These are phyloP conservation scores for Bipolaris cookei DNA, from an alignment of 2,329 filamentous ascomycete species.

Conservation along the genomic window DNA sequence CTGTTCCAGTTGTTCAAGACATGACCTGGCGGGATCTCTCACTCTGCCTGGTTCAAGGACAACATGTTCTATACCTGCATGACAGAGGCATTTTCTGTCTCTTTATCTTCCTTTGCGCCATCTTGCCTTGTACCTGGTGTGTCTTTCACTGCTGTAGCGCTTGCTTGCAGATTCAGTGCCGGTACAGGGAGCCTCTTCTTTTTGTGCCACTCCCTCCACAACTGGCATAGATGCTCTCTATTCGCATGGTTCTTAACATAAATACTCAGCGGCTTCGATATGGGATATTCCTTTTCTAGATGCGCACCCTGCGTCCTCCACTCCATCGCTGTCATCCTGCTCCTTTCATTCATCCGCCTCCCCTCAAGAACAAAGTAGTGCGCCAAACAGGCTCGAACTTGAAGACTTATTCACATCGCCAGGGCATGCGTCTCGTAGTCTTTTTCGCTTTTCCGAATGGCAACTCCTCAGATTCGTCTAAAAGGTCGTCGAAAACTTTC, in stretches of 20 bases:
- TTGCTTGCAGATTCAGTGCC: not conserved
- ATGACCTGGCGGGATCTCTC: not conserved
- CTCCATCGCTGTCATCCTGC: conserved; percentile 23
- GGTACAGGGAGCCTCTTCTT: conserved; percentile 17
- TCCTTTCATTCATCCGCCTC: conserved; percentile 22
- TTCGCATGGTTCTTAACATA: not conserved
- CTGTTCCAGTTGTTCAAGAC: not conserved
- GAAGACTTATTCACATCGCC: conserved; percentile 32
- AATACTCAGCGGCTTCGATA: conserved; percentile 23
- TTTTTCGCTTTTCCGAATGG: conserved; percentile 2
- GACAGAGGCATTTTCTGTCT: not conserved
- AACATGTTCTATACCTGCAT: not conserved
- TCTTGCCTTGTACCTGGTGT: not conserved
- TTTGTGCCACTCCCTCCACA: conserved; percentile 32
- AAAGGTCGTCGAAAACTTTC: conserved; percentile 11
- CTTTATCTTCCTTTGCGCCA: not conserved
- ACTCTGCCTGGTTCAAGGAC: not conserved
- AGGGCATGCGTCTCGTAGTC: conserved; percentile 23
- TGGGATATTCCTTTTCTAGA: conserved; percentile 10
- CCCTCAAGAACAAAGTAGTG: conserved; percentile 29
- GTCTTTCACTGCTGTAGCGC: too few relatives aligned
- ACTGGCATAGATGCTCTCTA: conserved; percentile 6
- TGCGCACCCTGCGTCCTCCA: conserved; percentile 12
- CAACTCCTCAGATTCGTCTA: conserved; percentile 12
- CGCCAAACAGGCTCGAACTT: conserved; percentile 33